Conservation (phyloP, 169 alveolate genomes). For the Plasmodium vivax region DNA sequence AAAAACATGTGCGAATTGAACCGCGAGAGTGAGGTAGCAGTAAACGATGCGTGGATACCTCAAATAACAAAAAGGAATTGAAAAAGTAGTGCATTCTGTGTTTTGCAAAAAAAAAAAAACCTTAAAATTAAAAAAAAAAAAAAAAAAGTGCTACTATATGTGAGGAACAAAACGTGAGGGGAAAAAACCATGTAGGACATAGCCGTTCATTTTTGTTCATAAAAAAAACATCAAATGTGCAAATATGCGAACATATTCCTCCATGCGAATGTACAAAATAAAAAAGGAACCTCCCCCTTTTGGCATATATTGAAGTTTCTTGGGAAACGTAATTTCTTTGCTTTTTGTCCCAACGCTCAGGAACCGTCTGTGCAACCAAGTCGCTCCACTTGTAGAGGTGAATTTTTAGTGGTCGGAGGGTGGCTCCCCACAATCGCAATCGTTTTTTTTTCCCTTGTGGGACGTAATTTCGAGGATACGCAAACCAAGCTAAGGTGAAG, state of each 20-base stretch:
- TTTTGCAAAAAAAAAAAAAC: slow-evolving; percentile 17
- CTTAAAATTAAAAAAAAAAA: background rate
- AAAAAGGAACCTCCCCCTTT: background rate
- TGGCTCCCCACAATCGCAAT: background rate
- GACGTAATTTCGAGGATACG: background rate
- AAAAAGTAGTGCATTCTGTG: background rate
- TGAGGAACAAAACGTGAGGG: background rate
- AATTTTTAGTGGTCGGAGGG: background rate
- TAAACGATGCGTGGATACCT: background rate
- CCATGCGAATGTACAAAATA: background rate
- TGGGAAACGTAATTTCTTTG: background rate
- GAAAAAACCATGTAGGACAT: background rate
- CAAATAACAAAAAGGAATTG: background rate
- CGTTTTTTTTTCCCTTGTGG: background rate
- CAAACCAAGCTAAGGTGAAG: background rate
- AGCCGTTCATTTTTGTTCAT: background rate
- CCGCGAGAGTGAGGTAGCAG: background rate
- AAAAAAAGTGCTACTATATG: slow-evolving; percentile 3
- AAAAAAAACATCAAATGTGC: slow-evolving; percentile 3
- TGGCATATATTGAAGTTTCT: background rate
- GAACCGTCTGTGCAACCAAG: background rate
- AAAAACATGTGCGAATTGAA: slow-evolving; percentile 1
- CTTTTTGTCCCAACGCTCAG: background rate
- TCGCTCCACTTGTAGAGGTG: slow-evolving; percentile 2
- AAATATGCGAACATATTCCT: background rate